A percentile compares a stretch with the other conserved stretches of the same genome.
Evolutionary conservation across 441 rosid genomes (phyloP).

Genomic region (Pelargonium myrrhifolium): DNA sequence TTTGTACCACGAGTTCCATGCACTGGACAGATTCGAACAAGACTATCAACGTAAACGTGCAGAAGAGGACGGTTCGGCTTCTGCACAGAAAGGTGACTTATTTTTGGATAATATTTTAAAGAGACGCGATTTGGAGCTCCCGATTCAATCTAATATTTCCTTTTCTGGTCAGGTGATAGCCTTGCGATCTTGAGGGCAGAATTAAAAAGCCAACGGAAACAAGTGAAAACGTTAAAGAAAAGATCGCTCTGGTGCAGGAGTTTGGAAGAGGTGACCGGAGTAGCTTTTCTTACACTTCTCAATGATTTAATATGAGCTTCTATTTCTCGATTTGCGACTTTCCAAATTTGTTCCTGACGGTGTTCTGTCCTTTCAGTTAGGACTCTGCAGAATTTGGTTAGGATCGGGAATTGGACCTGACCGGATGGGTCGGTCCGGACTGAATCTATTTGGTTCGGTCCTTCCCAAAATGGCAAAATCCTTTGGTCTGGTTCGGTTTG

Average conservation of each 20-base stretch:
- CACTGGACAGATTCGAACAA: conserved; percentile 97
- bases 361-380: neutral
- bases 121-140: too few species aligned
- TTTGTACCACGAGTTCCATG: conserved; percentile 88
- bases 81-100: conserved; percentile 57
- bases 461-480: too few species aligned
- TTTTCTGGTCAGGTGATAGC: conserved; percentile 51
- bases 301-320: neutral
- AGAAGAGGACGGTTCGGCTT: conserved; percentile 73
- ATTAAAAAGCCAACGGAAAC: conserved; percentile 83
- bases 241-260: conserved; percentile 95
- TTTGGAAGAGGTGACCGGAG: conserved; percentile 78
- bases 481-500: too few species aligned
- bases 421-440: too few species aligned
- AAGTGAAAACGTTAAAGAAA: conserved; percentile 80
- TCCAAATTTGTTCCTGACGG: neutral
- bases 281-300: neutral
- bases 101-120: too few species aligned
- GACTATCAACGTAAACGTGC: conserved; percentile 84
- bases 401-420: too few species aligned
- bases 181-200: conserved; percentile 77
- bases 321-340: neutral
- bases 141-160: conserved; percentile 8
- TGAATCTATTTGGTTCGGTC: too few species aligned
- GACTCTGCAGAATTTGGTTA: too few species aligned